Evolutionary conservation across 2,329 filamentous ascomycete species (phyloP), one percentile per base, ranked within the genome.

Genomic region (Colletotrichum musicola): DNA sequence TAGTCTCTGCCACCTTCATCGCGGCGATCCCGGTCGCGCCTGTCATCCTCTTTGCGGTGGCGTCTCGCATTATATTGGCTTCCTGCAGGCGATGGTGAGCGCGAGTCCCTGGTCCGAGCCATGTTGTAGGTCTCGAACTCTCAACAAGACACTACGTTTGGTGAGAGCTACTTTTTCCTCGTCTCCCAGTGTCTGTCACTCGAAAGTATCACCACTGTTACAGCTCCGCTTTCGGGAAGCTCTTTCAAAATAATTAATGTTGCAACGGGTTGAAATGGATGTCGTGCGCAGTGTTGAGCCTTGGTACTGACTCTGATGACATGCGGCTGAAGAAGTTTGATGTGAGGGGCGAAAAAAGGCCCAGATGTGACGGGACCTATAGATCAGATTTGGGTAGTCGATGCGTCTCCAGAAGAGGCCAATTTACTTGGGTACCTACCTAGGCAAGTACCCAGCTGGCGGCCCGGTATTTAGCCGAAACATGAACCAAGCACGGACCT

Each of bases 1-100:
- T 82, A 77, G 73, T 86, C 84, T 76, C 83, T 82, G 65, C 82
- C 81, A 14, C 40, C 40, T 72, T 83, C 81, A 75, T 84, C 82
- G 70, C 84, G 81, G 71, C 85, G 84, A 73, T 85, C 83, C 76
- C 84, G 81, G 72, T 81, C 86, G 79, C 80, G 88, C 79, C 89
- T 89, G 74, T 82, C 84, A 79, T 87, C 86, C 81, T 87, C 85
- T 81, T 89, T 87, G 75, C 86, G 87, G 77, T 82, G 88, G 83
- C 89, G 92, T 83, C 89, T 90, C 77, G 90, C 89, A 81, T 89
- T 90, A 81, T 88, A 87, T 79, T 92, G 90, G 87, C 92, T 94
- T 89, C 92, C 92, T 94, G 91, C 90, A 91, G 92, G 92, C 90
- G 92, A 94, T 93, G 93, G 93, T 95, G 93, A 95, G 92, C 93